phyloP scores from a whole-genome alignment of 352 stramenopile genomes.

The Globisporangium spinosum region DNA sequence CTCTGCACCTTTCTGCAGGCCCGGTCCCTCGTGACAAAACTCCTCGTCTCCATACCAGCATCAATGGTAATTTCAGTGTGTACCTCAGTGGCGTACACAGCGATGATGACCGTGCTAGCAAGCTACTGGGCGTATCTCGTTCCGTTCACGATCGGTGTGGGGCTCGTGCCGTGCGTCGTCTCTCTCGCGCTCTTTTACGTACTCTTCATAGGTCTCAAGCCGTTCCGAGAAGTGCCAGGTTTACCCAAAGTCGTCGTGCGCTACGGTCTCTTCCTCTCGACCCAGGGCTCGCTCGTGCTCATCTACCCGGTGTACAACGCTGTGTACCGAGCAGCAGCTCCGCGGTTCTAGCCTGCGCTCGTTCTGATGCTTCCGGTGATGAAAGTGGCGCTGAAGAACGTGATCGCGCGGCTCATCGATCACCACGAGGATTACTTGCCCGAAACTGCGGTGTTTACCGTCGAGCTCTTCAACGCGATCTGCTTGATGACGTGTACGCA shows the following conservation, averaged over 20 bases:
- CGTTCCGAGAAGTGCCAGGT: constrained; percentile 18
- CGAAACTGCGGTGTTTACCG: constrained; percentile 33
- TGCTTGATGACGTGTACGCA: constrained; percentile 40
- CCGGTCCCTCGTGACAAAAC: constrained; percentile 13
- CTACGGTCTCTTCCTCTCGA: constrained; percentile 5
- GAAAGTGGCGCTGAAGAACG: constrained; percentile 26
- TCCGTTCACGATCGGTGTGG: constrained; percentile 25
- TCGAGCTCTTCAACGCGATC: constrained; percentile 39
- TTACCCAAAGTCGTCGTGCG: not conserved
- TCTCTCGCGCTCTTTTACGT: constrained; percentile 8
- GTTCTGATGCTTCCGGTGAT: constrained; percentile 19
- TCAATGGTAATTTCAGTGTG: not conserved
- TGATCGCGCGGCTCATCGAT: constrained; percentile 16
- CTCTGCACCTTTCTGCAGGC: constrained; percentile 16
- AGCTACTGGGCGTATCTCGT: constrained; percentile 21
- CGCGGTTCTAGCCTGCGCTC: not conserved
- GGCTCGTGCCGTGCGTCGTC: constrained; percentile 9
- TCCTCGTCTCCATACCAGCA: not conserved
- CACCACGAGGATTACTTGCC: constrained; percentile 33
- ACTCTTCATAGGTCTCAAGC: constrained; percentile 19
- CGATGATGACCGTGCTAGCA: constrained; percentile 12
- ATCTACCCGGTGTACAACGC: constrained; percentile 22
- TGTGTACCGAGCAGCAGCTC: not conserved
- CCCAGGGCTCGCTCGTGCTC: constrained; percentile 12
- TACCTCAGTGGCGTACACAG: constrained; percentile 5